A percentile compares a stretch with the other conserved stretches of the same genome.
Evolutionary conservation across 2,329 filamentous ascomycete genomes (phyloP).

Genomic region (Cephalotrichum gorgonifer): DNA sequence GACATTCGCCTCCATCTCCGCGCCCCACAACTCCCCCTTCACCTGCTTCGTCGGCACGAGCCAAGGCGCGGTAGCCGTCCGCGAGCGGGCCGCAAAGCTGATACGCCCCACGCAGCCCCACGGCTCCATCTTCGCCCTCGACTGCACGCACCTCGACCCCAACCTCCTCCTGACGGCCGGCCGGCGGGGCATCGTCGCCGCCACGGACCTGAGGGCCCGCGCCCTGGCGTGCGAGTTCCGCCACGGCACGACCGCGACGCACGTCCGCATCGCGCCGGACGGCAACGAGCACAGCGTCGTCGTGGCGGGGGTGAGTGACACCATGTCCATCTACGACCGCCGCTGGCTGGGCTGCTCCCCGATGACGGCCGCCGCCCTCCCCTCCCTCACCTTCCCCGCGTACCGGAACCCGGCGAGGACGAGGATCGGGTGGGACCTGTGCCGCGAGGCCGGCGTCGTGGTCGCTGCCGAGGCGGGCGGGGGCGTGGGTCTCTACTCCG

Average conservation of each 20-base stretch:
- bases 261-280: neutral
- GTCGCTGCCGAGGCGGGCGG: slow-evolving; percentile 43
- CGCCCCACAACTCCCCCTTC: neutral
- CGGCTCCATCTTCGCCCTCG: neutral
- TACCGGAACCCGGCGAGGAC: slow-evolving; percentile 39
- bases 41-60: neutral
- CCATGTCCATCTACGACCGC: slow-evolving; percentile 45
- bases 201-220: neutral
- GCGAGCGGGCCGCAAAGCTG: neutral
- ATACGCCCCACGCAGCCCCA: neutral
- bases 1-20: neutral
- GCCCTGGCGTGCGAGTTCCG: neutral
- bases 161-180: neutral
- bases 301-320: slow-evolving; percentile 36
- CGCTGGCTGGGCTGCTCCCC: slow-evolving; percentile 24
- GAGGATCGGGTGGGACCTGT: slow-evolving; percentile 40
- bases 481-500: slow-evolving; percentile 36
- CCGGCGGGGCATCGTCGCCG: neutral
- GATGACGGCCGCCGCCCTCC: slow-evolving; percentile 15
- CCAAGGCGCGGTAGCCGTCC: neutral
- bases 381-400: slow-evolving; percentile 35
- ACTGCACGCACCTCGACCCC: neutral
- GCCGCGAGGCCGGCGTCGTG: slow-evolving; percentile 33
- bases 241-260: neutral
- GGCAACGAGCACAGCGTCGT: slow-evolving; percentile 31